These are phyloP conservation scores for Cryomyces antarcticus DNA, from an alignment of 495 filamentous ascomycete species.

Conservation along the genomic window DNA sequence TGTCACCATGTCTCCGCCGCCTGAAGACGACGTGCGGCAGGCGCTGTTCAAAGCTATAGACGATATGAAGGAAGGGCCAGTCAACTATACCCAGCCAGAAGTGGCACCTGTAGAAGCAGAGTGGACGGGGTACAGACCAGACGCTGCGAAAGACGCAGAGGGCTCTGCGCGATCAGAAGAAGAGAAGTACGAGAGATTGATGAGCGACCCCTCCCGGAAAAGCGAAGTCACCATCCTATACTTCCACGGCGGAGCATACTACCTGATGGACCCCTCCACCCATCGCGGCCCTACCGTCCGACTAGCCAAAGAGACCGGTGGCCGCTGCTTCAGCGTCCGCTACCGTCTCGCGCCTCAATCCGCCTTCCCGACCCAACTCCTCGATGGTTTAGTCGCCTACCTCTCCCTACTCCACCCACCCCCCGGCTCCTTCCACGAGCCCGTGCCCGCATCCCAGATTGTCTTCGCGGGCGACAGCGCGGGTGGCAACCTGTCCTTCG, in stretches of 20 bases:
- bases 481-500: slow-evolving; percentile 55
- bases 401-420: slow-evolving; percentile 68
- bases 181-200: slow-evolving; percentile 51
- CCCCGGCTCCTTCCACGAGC: slow-evolving; percentile 44
- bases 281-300: slow-evolving; percentile 28
- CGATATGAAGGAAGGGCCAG: slow-evolving; percentile 27
- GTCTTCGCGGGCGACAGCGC: slow-evolving; percentile 75
- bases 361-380: slow-evolving; percentile 29
- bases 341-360: slow-evolving; percentile 70
- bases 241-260: slow-evolving; percentile 82
- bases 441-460: slow-evolving; percentile 50
- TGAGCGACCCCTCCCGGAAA: slow-evolving; percentile 36
- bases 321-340: slow-evolving; percentile 54
- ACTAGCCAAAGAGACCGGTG: slow-evolving; percentile 29
- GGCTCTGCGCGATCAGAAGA: slow-evolving; percentile 42
- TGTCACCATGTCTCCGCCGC: slow-evolving; percentile 34
- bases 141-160: slow-evolving; percentile 30
- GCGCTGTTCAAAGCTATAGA: slow-evolving; percentile 43
- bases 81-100: slow-evolving; percentile 30
- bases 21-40: slow-evolving; percentile 34
- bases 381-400: slow-evolving; percentile 72
- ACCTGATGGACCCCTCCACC: slow-evolving; percentile 54
- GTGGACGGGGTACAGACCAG: slow-evolving; percentile 39
- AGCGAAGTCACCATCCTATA: slow-evolving; percentile 56
- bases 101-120: slow-evolving; percentile 51